Conservation (phyloP, 2,329 filamentous ascomycete genomes). For the Fusarium denticulatum region DNA sequence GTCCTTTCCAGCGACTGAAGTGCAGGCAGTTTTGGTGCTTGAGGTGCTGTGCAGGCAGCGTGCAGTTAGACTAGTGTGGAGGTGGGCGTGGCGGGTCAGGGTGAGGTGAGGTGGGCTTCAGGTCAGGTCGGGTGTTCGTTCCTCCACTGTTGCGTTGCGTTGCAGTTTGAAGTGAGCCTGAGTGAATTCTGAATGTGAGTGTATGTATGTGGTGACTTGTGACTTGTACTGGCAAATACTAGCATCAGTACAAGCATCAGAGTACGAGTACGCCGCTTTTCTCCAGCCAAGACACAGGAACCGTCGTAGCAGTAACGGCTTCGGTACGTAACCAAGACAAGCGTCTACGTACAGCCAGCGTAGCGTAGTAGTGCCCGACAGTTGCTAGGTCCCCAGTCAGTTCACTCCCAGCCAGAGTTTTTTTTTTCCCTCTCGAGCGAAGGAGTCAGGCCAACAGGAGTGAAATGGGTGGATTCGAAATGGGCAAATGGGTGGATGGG, state of each 20-base stretch:
- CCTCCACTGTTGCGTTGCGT: slow-evolving; percentile 29
- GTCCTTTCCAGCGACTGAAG: slow-evolving; percentile 1
- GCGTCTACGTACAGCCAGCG: slow-evolving; percentile 6
- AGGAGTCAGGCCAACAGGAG: slow-evolving; percentile 14
- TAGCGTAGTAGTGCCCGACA: slow-evolving; percentile 33
- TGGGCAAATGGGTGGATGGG: neutral
- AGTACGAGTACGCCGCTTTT: slow-evolving; percentile 28
- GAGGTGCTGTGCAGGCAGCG: slow-evolving; percentile 12
- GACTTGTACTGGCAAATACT: neutral
- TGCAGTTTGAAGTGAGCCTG: neutral
- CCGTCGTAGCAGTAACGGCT: slow-evolving; percentile 26
- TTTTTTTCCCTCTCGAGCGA: neutral
- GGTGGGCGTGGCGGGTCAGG: slow-evolving; percentile 37
- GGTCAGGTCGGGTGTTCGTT: slow-evolving; percentile 29
- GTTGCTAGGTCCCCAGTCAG: slow-evolving; percentile 18
- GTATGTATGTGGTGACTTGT: neutral
- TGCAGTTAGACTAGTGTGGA: slow-evolving; percentile 34
- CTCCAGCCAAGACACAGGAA: neutral
- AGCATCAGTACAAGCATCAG: slow-evolving; percentile 10
- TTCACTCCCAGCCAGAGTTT: slow-evolving; percentile 14
- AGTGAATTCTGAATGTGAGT: slow-evolving; percentile 9
- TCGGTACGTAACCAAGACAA: slow-evolving; percentile 24
- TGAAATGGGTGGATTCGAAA: slow-evolving; percentile 11
- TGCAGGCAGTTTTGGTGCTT: neutral
- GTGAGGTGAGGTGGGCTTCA: slow-evolving; percentile 2